phyloP scores from a whole-genome alignment of 1,139 yeast genomes.

The Geotrichum aggregatum region DNA sequence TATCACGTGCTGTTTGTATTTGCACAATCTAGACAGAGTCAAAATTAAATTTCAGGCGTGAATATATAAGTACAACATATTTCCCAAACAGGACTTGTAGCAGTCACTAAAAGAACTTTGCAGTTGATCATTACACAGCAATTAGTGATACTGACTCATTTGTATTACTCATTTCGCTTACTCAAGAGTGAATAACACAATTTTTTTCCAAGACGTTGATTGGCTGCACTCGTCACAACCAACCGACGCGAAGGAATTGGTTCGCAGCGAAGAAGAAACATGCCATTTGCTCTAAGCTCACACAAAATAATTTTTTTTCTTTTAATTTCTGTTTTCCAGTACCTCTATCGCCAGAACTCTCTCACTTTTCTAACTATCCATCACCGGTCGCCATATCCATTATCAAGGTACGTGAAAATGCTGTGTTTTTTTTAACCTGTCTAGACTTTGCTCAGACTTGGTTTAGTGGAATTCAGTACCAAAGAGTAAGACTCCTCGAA shows the following conservation, averaged over 20 bases:
- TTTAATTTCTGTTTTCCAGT: too few relatives aligned
- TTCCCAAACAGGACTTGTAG: background rate
- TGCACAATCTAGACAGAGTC: background rate
- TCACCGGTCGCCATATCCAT: background rate
- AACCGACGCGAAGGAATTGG: too few relatives aligned
- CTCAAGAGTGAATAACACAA: background rate
- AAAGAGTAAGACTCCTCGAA: too few relatives aligned
- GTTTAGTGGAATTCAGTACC: too few relatives aligned
- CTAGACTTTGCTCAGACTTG: too few relatives aligned
- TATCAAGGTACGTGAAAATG: background rate
- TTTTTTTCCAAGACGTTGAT: background rate
- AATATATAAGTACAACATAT: background rate
- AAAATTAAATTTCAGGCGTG: background rate
- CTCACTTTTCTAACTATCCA: background rate
- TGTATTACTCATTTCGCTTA: background rate
- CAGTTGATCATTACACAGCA: background rate
- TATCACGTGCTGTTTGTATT: too few relatives aligned
- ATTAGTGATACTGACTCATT: background rate
- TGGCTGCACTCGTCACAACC: too few relatives aligned
- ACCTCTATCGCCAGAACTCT: too few relatives aligned
- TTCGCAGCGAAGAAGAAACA: too few relatives aligned
- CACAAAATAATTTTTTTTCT: too few relatives aligned
- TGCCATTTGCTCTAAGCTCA: too few relatives aligned
- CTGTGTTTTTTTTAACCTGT: background rate
- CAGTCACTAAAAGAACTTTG: background rate